Base-by-base conservation (phyloP, 176 grass and related monocot species). In the Urochloa ruziziensis region DNA sequence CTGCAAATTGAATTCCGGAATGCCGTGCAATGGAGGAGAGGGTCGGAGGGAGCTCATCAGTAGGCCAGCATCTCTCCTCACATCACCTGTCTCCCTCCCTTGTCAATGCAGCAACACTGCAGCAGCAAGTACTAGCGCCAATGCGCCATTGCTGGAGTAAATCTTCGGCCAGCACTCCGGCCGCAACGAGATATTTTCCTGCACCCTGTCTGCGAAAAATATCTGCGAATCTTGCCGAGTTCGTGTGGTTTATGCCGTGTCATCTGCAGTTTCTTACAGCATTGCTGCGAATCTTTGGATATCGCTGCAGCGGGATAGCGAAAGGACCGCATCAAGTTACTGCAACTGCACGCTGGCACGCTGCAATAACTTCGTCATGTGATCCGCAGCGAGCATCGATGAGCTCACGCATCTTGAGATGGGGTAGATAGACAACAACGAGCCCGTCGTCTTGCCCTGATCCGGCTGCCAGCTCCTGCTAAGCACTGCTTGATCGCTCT, bases 341-440 rank as follows among this genome's bases (percentile, higher is more conserved):
- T n/a, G n/a, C n/a, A 32, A 19, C 58, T 83, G 64, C 47, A 8
- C 7, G 5, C 39, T 40, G 39, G 39, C 59, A n/a, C 54, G 61
- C 27, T 53, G 62, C 52, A 63, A 65, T 77, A 59, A 85, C 61
- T 75, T 68, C 61, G 16, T 18, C 78, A 86, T 48, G 88, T 54
- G 81, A 79, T 30, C 57, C 29, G 14, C 62, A 71, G 10, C 43
- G 33, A 70, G 59, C 23, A 79, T 56, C 47, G 15, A 18, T 53
- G 59, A 56, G 54, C 32, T 42, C 62, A 59, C 75, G 49, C 34
- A 7, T 47, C 18, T 7, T 33, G 42, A 15, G 8, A 18, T 19
- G n/a, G n/a, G n/a, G n/a, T 40, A 40, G 39, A 40, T 40, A 40
- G 39, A 44, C 40, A 16, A 16, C 39, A 40, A 44, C 15, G 42